Conservation (phyloP, 2,329 filamentous ascomycete genomes). For the Lizonia empirigonia region DNA sequence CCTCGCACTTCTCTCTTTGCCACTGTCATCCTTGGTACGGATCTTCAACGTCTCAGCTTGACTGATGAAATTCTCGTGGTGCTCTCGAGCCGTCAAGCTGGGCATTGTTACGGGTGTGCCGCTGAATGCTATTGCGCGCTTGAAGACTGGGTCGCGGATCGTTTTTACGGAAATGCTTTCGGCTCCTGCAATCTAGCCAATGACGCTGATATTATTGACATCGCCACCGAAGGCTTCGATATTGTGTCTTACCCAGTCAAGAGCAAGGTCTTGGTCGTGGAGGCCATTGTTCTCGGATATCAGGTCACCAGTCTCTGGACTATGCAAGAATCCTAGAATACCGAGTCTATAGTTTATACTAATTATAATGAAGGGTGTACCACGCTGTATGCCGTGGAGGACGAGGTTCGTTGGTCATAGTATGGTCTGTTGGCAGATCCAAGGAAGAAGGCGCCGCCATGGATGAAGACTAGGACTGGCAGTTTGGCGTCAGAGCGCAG, state of each 20-base stretch:
- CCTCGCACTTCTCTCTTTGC: neutral
- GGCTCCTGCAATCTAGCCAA: conserved; percentile 56
- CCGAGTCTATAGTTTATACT: conserved; percentile 34
- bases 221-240: conserved; percentile 48
- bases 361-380: conserved; percentile 15
- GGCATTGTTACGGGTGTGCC: conserved; percentile 26
- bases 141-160: conserved; percentile 19
- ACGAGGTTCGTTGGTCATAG: conserved; percentile 48
- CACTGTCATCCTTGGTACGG: neutral
- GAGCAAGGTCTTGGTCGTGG: conserved; percentile 42
- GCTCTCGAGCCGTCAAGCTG: conserved; percentile 17
- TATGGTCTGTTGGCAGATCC: conserved; percentile 59
- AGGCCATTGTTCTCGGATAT: conserved; percentile 38
- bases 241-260: conserved; percentile 45
- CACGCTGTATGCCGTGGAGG: conserved; percentile 7
- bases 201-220: conserved; percentile 38
- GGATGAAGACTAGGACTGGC: conserved; percentile 60
- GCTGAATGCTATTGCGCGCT: conserved; percentile 21
- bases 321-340: conserved; percentile 48
- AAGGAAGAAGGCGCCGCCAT: conserved; percentile 57
- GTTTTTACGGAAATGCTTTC: conserved; percentile 25
- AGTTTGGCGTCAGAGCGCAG: conserved; percentile 33
- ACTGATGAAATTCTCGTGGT: conserved; percentile 17
- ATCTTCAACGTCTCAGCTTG: conserved; percentile 15
- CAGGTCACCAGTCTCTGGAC: conserved; percentile 44